Conservation (phyloP, 495 filamentous ascomycete genomes). For the Zalerion maritima region DNA sequence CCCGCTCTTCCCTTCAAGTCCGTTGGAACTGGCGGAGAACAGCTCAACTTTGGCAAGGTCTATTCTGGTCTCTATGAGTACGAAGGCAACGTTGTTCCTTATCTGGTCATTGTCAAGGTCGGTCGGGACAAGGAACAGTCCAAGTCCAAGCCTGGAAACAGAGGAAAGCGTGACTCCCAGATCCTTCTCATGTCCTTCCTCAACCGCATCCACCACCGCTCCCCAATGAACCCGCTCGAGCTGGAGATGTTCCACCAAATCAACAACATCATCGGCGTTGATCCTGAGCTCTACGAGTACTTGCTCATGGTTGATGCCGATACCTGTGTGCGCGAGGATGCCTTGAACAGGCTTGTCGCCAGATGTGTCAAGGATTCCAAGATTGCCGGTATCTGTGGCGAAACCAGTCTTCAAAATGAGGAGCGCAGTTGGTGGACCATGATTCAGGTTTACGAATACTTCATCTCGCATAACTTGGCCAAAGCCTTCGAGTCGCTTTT, state of each 20-base stretch:
- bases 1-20: conserved; percentile 85
- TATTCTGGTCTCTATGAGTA: conserved; percentile 97
- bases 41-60: conserved; percentile 96
- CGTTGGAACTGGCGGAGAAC: conserved; percentile 76
- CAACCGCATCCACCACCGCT: conserved; percentile 89
- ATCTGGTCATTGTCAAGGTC: conserved; percentile 89
- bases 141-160: conserved; percentile 90
- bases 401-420: conserved; percentile 92
- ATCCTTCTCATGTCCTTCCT: conserved; percentile 76
- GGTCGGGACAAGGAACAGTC: conserved; percentile 90
- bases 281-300: conserved; percentile 95
- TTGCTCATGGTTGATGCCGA: conserved; percentile 96
- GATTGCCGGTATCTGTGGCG: conserved; percentile 94
- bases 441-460: conserved; percentile 99
- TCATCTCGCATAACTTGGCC: conserved; percentile 83
- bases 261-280: conserved; percentile 96
- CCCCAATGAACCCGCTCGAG: conserved; percentile 88
- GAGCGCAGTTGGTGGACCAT: conserved; percentile 95
- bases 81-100: conserved; percentile 94
- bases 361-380: conserved; percentile 88
- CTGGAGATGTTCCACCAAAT: conserved; percentile 98
- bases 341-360: conserved; percentile 81
- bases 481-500: conserved; percentile 96
- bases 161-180: conserved; percentile 95
- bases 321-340: conserved; percentile 86